phyloP scores from a whole-genome alignment of 768 basidiomycete genomes.

The Rhodotorula toruloides region DNA sequence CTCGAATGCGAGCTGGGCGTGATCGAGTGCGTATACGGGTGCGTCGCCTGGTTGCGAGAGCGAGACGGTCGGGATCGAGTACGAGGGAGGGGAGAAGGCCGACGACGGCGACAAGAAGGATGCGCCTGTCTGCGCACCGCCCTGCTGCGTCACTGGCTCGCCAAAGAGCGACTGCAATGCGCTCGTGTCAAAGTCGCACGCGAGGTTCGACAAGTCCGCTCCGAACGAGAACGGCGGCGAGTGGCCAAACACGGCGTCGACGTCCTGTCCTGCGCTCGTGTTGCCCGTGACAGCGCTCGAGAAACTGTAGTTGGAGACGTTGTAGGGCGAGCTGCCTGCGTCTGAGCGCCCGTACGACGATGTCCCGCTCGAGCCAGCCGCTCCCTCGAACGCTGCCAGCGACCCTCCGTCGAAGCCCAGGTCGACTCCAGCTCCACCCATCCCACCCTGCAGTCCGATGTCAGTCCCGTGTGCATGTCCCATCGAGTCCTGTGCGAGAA shows the following conservation, averaged over 20 bases:
- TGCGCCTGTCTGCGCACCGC: neutral
- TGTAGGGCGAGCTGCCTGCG: neutral
- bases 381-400: neutral
- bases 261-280: neutral
- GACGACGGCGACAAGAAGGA: constrained; percentile 13
- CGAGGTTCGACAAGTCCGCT: neutral
- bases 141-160: neutral
- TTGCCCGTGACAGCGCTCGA: neutral
- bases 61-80: neutral
- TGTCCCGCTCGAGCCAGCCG: neutral
- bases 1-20: no score
- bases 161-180: constrained; percentile 4
- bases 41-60: neutral
- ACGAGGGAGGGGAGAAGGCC: neutral
- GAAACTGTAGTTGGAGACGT: neutral
- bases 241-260: neutral
- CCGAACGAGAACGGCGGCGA: neutral
- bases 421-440: neutral
- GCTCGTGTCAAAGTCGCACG: constrained; percentile 7
- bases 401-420: neutral
- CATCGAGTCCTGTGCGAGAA: no score
- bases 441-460: no score
- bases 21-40: no score
- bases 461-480: no score
- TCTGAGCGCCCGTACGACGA: neutral